These are phyloP conservation scores for Scenedesmus sp. DNA, from an alignment of 163 green algal genomes.

Conservation along the genomic window DNA sequence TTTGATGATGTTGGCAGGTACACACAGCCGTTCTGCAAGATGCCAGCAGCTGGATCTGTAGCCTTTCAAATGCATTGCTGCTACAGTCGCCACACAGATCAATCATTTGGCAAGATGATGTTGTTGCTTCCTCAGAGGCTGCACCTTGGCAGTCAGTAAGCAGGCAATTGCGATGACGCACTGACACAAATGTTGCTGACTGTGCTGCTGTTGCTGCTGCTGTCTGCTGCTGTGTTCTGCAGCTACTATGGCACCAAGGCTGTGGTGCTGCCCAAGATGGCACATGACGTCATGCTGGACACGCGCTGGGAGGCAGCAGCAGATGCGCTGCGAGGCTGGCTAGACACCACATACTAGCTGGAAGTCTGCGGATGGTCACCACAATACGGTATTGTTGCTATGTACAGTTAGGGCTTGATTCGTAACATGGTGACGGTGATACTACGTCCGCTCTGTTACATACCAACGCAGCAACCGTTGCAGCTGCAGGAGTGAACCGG, in stretches of 20 bases:
- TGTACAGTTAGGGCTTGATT: not conserved
- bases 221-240: conserved; percentile 5
- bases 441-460: not conserved
- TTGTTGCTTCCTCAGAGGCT: no score
- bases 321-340: conserved; percentile 58
- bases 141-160: no score
- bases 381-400: not conserved
- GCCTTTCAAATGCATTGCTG: no score
- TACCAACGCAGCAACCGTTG: not conserved
- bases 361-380: not conserved
- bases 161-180: no score
- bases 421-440: not conserved
- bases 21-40: no score
- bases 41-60: no score
- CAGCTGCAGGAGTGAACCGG: not conserved
- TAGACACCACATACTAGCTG: conserved; percentile 35
- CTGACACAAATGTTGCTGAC: not conserved
- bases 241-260: conserved; percentile 54
- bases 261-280: conserved; percentile 69
- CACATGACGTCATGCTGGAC: conserved; percentile 91
- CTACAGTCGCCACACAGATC: not conserved
- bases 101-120: not conserved
- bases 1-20: no score
- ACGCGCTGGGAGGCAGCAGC: conserved; percentile 69
- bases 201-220: not conserved